phyloP scores from a whole-genome alignment of 2,329 filamentous ascomycete species.

The Cladosporium halotolerans region DNA sequence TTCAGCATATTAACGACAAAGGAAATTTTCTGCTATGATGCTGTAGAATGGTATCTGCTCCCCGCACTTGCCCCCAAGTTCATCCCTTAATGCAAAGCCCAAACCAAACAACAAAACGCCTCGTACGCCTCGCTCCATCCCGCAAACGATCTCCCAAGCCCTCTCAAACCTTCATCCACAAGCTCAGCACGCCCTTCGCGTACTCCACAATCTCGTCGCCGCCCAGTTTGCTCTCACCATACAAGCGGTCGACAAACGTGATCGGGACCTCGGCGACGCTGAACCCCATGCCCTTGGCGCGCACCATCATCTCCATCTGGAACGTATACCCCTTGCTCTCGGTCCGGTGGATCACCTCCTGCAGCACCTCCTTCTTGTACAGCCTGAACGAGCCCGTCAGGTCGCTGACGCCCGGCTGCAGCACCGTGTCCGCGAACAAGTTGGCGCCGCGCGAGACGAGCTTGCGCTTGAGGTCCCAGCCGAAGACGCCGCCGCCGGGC shows the following conservation, averaged over 20 bases:
- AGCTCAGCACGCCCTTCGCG: slow-evolving; percentile 56
- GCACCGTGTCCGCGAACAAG: slow-evolving; percentile 88
- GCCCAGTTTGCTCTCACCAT: slow-evolving; percentile 91
- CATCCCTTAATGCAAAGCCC: background rate
- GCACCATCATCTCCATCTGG: slow-evolving; percentile 99
- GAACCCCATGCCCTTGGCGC: slow-evolving; percentile 92
- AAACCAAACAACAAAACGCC: background rate
- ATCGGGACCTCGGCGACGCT: slow-evolving; percentile 94
- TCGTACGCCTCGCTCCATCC: background rate
- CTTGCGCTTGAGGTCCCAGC: slow-evolving; percentile 83
- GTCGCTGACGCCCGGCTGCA: slow-evolving; percentile 90
- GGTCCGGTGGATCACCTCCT: slow-evolving; percentile 83
- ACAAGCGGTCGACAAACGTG: slow-evolving; percentile 88
- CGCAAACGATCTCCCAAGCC: background rate
- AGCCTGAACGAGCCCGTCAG: slow-evolving; percentile 89
- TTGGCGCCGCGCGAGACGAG: slow-evolving; percentile 83
- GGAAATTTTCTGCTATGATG: background rate
- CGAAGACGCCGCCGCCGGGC: slow-evolving; percentile 76
- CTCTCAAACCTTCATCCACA: slow-evolving; percentile 45
- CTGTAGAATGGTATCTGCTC: slow-evolving; percentile 12
- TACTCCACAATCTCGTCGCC: slow-evolving; percentile 96
- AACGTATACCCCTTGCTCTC: slow-evolving; percentile 97
- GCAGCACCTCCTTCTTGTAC: slow-evolving; percentile 84
- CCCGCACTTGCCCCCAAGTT: background rate
- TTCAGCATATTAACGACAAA: background rate